Base-by-base conservation (phyloP, 371 early-diverging fungal genomes). In the Dinochytrium kinnereticum region DNA sequence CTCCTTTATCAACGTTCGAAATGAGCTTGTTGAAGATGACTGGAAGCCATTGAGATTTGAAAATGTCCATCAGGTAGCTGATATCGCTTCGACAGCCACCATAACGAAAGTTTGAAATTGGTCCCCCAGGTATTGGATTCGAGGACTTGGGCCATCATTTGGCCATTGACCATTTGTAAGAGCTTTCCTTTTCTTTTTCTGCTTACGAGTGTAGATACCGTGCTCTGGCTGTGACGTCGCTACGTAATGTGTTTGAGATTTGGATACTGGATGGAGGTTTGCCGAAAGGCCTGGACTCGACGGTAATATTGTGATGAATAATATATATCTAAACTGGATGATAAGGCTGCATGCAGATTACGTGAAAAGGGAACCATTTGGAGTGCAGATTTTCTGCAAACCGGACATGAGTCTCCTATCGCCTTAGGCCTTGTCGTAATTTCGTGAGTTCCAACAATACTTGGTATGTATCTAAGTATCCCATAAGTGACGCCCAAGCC, bases 151-250 rank as follows among this genome's bases (percentile, higher is more conserved):
- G 73, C 0, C 77, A 73, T 44, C 49, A 69, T 26, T n/a, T 76
- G 19, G 69, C 77, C 26, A 72, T 76, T 21, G 77, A 76, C 70
- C 72, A 73, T 66, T 28, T 67, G 72, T 76, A 5, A 5, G 26
- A 26, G 26, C 55, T 53, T 15, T 53, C 55, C 17, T 15, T 13
- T 26, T 13, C 19, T 44, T 13, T 15, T 5, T n/a, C 26, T 53
- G 55, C 13, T n/a, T 53, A 7, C 30, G 24, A 24, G 61, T 34
- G 7, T 3, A 31, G n/a, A n/a, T n/a, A n/a, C n/a, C n/a, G 61
- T 2, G 61, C 61, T 5, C 10, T 61, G 30, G 61, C 36, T 34
- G 61, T 61, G 5, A 37, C n/a, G 3, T 31, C 61, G 30, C 36
- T 61, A 10, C 30, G 36, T 5, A 24, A 24, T 37, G 10, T 24